Conservation (phyloP, 2,329 filamentous ascomycete genomes). For the Talaromyces albobiverticillius region DNA sequence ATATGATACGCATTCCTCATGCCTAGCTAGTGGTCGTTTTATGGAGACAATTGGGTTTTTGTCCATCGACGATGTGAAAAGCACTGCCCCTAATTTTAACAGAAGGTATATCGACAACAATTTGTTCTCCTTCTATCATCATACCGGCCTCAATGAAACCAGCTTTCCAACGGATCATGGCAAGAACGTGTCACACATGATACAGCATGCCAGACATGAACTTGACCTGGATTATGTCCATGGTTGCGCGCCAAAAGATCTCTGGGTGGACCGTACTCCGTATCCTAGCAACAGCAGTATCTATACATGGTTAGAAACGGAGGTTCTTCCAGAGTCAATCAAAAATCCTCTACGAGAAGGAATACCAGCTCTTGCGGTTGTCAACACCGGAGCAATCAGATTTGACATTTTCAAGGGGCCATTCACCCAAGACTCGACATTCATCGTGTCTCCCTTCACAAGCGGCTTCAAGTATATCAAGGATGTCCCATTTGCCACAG, state of each 20-base stretch:
- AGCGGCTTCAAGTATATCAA: slow-evolving; percentile 74
- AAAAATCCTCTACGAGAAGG: slow-evolving; percentile 57
- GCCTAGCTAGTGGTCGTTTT: slow-evolving; percentile 83
- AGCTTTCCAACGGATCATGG: slow-evolving; percentile 77
- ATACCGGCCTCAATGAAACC: slow-evolving; percentile 67
- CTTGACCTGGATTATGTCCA: slow-evolving; percentile 70
- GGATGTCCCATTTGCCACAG: slow-evolving; percentile 75
- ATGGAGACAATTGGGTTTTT: slow-evolving; percentile 95
- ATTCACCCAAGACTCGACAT: slow-evolving; percentile 85
- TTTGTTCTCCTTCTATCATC: slow-evolving; percentile 75
- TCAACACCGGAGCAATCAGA: slow-evolving; percentile 87
- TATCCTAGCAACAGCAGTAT: slow-evolving; percentile 74
- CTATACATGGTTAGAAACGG: slow-evolving; percentile 73
- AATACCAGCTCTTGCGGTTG: slow-evolving; percentile 64
- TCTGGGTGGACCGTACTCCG: slow-evolving; percentile 77
- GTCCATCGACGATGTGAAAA: slow-evolving; percentile 69
- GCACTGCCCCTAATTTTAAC: slow-evolving; percentile 58
- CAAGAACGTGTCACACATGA: slow-evolving; percentile 66
- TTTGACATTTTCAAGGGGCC: slow-evolving; percentile 93
- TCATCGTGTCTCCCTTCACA: slow-evolving; percentile 81
- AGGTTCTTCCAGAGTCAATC: slow-evolving; percentile 69
- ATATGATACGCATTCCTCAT: slow-evolving; percentile 76
- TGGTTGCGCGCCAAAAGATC: slow-evolving; percentile 77
- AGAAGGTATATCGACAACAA: slow-evolving; percentile 94
- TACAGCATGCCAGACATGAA: slow-evolving; percentile 65